Base-by-base conservation (phyloP, 73 alveolate species). In the Paramecium sexaurelia region DNA sequence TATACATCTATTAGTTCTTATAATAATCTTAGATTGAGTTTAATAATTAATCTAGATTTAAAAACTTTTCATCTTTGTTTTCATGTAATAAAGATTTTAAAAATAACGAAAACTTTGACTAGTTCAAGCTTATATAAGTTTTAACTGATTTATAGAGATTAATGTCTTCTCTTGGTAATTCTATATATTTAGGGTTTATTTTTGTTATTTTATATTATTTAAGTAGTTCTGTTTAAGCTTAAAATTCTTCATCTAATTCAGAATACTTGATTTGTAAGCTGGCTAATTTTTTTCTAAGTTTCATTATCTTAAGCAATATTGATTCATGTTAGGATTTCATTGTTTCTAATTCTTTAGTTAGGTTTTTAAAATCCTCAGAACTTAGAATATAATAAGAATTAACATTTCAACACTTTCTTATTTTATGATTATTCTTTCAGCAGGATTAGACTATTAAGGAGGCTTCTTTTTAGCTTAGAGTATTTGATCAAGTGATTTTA, bases 21-120 rank as follows among this genome's bases (percentile, higher is more conserved):
- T 61, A 61, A 11, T 61, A 61, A 61, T 61, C 83, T 15, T 61
- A 45, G 9, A 61, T 61, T 61, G 83, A 61, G 83, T 61, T 61
- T 26, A 61, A 45, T 2, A 61, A 19, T 29, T 61, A 32, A 61
- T 61, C 83, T 26, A 61, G 39, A 32, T 61, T 61, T 29, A 61
- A 32, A 26, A 61, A 61, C 43, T 61, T 61, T 32, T 61, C 51
- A 10, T 61, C 83, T 32, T 61, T 61, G 29, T 24, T 13, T 29
- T 61, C 83, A 61, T 61, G 83, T 9, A 61, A 29, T 26, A 61
- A 32, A 20, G 83, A 61, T 61, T 61, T 61, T 61, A 61, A 61
- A 32, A 61, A 61, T 26, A 61, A 32, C 41, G 83, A 13, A 61
- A 61, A 61, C 43, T 24, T 61, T 26, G 83, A 61, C 24, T 61